Evolutionary conservation across 176 grass and related monocot species (phyloP), one percentile per base, ranked within the genome.

Genomic region (Phyllostachys edulis): DNA sequence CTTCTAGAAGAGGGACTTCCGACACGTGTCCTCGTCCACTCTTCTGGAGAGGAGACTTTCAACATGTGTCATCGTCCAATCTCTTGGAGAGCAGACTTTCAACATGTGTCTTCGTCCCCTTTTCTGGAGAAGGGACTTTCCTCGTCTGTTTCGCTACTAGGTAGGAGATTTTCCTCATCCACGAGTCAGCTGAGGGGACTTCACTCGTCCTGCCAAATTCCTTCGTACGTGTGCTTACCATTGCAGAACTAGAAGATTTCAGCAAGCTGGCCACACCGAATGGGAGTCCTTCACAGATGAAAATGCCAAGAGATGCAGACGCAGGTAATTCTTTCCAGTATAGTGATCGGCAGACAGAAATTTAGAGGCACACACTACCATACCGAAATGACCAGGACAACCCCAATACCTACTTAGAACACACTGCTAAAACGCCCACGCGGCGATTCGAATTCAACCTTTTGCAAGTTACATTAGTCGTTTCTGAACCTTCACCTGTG

Each of bases 261-360:
- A 91, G 91, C 63, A 83, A 84, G 75, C 89, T 99, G 67, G 90
- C 72, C 97, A 96, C 42, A 80, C 39, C 70, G 86, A 73, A 27
- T 99, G 93, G 97, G 97, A 99, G 75, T 81, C 87, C 78, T 96
- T 84, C n/a, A 78, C 86, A 70, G 93, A 92, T 59, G 90, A 91
- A 47, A 85, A 80, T 34, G 67, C 68, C 79, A 96, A 99, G 78
- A 94, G 91, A 72, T 90, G 93, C 40, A 92, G 90, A 52, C n/a
- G n/a, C 91, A 88, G 86, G 20, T 90, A 90, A 69, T 67, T 75
- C 51, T 41, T 73, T 51, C 73, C 14, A 11, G 29, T 87, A 49
- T 67, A 90, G 54, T 56, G 62, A 80, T 27, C 26, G 10, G 32
- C 63, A 75, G 50, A 74, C 82, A 63, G 42, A 63, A 80, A 75